These are phyloP conservation scores for Chloris gayana DNA, from an alignment of 176 grass and related monocot genomes.

Conservation along the genomic window DNA sequence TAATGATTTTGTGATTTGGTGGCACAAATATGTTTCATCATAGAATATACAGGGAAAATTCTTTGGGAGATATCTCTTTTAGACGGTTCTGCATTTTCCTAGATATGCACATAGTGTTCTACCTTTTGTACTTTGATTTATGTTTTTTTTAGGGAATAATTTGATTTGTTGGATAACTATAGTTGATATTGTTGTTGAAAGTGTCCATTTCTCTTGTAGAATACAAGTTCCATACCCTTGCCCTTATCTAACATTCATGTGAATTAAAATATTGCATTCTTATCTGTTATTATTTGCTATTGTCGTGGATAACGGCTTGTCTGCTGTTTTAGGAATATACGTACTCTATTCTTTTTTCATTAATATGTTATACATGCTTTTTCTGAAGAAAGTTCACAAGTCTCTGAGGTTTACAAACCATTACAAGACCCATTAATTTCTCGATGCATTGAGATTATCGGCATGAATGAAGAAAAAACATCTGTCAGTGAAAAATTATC, in stretches of 20 bases:
- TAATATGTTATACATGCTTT: conserved; percentile 39
- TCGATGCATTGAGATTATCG: conserved; percentile 65
- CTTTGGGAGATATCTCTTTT: conserved; percentile 1
- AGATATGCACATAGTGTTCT: background rate
- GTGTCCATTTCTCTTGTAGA: background rate
- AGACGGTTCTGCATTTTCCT: conserved; percentile 9
- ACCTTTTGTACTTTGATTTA: conserved; percentile 8
- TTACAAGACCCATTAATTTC: conserved; percentile 89
- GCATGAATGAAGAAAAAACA: conserved; percentile 60
- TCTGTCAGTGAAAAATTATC: conserved; percentile 49
- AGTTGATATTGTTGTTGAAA: conserved; percentile 13
- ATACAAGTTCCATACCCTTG: conserved; percentile 6
- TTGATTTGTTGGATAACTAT: conserved; percentile 14
- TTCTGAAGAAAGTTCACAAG: conserved; percentile 79
- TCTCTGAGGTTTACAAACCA: conserved; percentile 83
- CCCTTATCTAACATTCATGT: conserved; percentile 12
- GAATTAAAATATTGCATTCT: conserved; percentile 8
- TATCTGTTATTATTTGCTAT: conserved; percentile 6
- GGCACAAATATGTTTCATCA: conserved; percentile 10
- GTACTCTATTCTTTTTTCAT: conserved; percentile 12
- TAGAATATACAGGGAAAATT: background rate
- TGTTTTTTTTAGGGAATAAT: no score
- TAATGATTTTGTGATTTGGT: conserved; percentile 16
- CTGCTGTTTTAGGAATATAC: conserved; percentile 20
- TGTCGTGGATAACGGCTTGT: background rate